Base-by-base conservation (phyloP, 2,329 filamentous ascomycete species). In the Penicillium italicum region DNA sequence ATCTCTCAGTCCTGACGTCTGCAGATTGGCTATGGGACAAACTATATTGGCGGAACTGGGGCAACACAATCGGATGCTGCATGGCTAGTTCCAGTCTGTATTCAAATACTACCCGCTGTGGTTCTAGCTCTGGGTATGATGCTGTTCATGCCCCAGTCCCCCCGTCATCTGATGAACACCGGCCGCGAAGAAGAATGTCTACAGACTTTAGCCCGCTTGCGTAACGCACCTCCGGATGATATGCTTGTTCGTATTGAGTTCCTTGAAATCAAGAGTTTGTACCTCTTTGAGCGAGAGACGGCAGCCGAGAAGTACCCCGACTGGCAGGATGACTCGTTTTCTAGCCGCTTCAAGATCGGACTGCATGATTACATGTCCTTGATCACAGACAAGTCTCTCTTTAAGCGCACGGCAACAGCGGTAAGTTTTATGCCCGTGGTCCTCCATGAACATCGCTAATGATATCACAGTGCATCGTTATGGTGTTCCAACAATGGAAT, bases 121-220 rank as follows among this genome's bases (percentile, higher is more conserved):
- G 60, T 89, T 5, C 80, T 93, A 3, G 82, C 86, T 14, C 61
- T 80, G 9, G 88, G 89, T 36, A 91, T 91, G 81, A 57, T 72
- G 22, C 66, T 88, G 4, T 90, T 89, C 74, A 90, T 92, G 87
- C 89, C 89, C 0, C 90, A 89, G 70, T 87, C 83, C 0, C 88
- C 89, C 0, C 81, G 89, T 61, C 90, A 87, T 84, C 79, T 92
- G 0, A 76, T 89, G 18, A 85, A 90, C 64, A 84, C 87, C 56
- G 78, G 76, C 47, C 83, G 87, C 22, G 87, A 91, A 64, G 78
- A 79, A 0, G 88, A 92, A 69, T 87, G 86, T 0, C 80, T 84
- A 4, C 68, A 71, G 10, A 84, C 85, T 0, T 77, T 91, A 1
- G 83, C 87, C 0, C 76, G 70, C 30, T 82, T 92, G 3, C 85